Evolutionary conservation across 257 asterid genomes (phyloP).

Genomic region (Dorcoceras hygrometricum): DNA sequence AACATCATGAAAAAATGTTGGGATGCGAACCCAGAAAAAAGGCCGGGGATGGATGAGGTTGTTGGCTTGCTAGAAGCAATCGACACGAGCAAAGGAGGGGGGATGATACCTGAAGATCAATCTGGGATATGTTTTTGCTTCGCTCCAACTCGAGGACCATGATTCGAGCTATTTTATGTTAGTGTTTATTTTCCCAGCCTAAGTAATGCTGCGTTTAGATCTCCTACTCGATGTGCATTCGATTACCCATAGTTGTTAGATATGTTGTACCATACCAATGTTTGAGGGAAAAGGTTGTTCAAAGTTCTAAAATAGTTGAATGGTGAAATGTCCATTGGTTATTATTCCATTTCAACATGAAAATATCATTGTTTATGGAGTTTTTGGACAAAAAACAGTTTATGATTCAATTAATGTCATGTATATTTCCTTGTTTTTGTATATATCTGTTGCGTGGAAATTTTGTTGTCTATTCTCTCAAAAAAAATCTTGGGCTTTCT

Average conservation of each 20-base stretch:
- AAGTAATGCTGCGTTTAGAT: neutral
- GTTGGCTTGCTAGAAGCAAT: constrained; percentile 72
- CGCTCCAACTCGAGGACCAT: neutral
- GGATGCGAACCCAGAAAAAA: constrained; percentile 71
- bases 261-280: neutral
- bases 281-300: neutral
- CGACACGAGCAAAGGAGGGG: constrained; percentile 83
- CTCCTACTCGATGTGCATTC: neutral
- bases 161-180: too few relatives aligned
- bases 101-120: constrained; percentile 71
- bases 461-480: too few relatives aligned
- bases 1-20: constrained; percentile 81
- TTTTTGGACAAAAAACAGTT: too few relatives aligned
- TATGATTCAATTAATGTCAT: too few relatives aligned
- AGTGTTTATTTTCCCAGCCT: neutral
- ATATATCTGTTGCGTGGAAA: too few relatives aligned
- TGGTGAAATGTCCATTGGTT: too few relatives aligned
- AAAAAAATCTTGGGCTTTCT: too few relatives aligned
- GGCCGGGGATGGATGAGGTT: constrained; percentile 88
- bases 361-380: too few relatives aligned
- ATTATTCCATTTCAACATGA: too few relatives aligned
- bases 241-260: neutral
- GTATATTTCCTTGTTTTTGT: too few relatives aligned
- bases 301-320: neutral
- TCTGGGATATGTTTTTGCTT: constrained; percentile 67